Conservation (phyloP, 768 basidiomycete genomes). For the Panellus pusillus region DNA sequence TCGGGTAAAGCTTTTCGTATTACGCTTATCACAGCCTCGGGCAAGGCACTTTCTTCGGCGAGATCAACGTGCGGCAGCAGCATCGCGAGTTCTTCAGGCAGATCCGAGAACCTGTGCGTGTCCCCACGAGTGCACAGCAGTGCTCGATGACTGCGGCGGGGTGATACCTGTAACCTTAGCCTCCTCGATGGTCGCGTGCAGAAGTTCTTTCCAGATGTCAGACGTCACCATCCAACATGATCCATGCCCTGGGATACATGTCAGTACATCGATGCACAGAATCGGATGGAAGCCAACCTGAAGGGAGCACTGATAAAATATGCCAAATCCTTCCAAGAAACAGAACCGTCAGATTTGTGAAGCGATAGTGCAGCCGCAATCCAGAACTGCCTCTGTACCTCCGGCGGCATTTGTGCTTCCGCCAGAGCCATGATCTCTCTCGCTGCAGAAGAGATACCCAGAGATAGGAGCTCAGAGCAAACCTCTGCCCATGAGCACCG, state of each 20-base stretch:
- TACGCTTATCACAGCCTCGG: slow-evolving; percentile 27
- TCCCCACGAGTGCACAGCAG: slow-evolving; percentile 28
- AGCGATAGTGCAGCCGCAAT: slow-evolving; percentile 37
- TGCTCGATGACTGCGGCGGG: slow-evolving; percentile 27
- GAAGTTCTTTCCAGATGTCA: slow-evolving; percentile 40
- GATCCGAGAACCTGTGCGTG: slow-evolving; percentile 20
- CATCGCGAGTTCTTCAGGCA: slow-evolving; percentile 23
- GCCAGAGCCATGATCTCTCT: slow-evolving; percentile 30
- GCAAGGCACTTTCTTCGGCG: slow-evolving; percentile 16
- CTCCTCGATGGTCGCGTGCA: slow-evolving; percentile 32
- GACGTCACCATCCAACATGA: slow-evolving; percentile 42
- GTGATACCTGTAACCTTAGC: slow-evolving; percentile 22
- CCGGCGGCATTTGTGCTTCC: slow-evolving; percentile 25
- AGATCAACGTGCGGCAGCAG: slow-evolving; percentile 28
- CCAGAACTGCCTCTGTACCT: slow-evolving; percentile 51
- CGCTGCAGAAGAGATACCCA: slow-evolving; percentile 41
- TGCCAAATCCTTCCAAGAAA: slow-evolving; percentile 42
- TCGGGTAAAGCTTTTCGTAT: slow-evolving; percentile 32
- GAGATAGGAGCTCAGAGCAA: slow-evolving; percentile 47
- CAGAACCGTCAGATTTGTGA: slow-evolving; percentile 24
- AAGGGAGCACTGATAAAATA: slow-evolving; percentile 49
- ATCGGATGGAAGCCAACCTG: slow-evolving; percentile 34
- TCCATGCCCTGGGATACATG: slow-evolving; percentile 41
- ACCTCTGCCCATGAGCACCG: slow-evolving; percentile 47
- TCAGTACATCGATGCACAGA: neutral